phyloP scores from a whole-genome alignment of 257 asterid species.

The Capsicum chinense region DNA sequence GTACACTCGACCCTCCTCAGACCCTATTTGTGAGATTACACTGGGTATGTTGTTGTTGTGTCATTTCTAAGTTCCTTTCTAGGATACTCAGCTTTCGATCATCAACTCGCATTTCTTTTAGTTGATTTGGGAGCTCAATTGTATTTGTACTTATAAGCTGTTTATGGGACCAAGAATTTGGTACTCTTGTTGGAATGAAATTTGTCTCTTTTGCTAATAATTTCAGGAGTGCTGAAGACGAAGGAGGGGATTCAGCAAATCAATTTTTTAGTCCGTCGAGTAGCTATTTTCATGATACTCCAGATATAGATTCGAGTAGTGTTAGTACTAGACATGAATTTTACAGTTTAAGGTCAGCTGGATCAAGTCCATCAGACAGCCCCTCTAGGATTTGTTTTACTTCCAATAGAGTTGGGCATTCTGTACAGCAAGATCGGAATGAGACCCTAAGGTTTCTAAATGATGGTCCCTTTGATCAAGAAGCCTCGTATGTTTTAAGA shows the following conservation, averaged over 20 bases:
- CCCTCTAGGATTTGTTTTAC: slow-evolving; percentile 68
- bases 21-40: too few species aligned
- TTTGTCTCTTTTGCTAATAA: slow-evolving; percentile 25
- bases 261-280: slow-evolving; percentile 58
- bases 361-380: slow-evolving; percentile 83
- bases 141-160: not conserved
- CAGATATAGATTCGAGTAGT: slow-evolving; percentile 78
- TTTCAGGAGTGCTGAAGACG: slow-evolving; percentile 81
- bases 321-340: slow-evolving; percentile 66
- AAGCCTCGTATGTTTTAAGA: slow-evolving; percentile 54
- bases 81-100: not conserved
- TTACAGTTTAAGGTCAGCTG: slow-evolving; percentile 65
- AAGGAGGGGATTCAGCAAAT: slow-evolving; percentile 64
- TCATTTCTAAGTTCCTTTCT: not conserved
- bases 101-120: not conserved
- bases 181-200: not conserved
- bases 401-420: slow-evolving; percentile 60
- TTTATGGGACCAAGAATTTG: not conserved
- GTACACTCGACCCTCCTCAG: too few species aligned
- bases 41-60: not conserved
- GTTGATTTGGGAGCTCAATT: not conserved
- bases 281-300: slow-evolving; percentile 59
- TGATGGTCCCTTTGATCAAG: slow-evolving; percentile 52
- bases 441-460: slow-evolving; percentile 50
- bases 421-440: slow-evolving; percentile 64